Conservation (phyloP, 2,329 filamentous ascomycete genomes). For the Cordyceps cateniannulata region DNA sequence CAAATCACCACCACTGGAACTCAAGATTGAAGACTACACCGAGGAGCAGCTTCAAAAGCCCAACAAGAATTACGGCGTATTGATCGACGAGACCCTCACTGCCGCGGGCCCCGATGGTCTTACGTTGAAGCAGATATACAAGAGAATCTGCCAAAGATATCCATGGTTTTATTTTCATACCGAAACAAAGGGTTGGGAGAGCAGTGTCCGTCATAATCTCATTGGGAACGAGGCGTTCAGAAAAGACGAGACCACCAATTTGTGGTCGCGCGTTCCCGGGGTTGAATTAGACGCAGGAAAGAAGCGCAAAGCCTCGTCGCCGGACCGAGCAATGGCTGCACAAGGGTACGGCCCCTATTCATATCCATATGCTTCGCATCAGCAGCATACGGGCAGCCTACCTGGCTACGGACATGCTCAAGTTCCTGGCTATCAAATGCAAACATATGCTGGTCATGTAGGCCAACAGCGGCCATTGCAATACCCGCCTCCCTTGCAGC, state of each 20-base stretch:
- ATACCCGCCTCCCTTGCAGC: slow-evolving; percentile 18
- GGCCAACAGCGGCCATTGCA: slow-evolving; percentile 13
- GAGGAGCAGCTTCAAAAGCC: slow-evolving; percentile 54
- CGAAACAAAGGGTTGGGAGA: slow-evolving; percentile 60
- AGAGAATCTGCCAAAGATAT: slow-evolving; percentile 51
- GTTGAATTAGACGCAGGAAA: slow-evolving; percentile 55
- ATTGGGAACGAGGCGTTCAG: slow-evolving; percentile 56
- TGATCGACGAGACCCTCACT: slow-evolving; percentile 54
- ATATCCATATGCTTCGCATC: slow-evolving; percentile 26
- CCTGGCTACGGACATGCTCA: slow-evolving; percentile 28
- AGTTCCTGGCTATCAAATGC: slow-evolving; percentile 28
- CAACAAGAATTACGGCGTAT: slow-evolving; percentile 54
- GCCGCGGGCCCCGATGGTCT: slow-evolving; percentile 48
- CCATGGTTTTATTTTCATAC: slow-evolving; percentile 55
- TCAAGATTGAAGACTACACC: slow-evolving; percentile 49
- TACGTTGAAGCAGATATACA: slow-evolving; percentile 57
- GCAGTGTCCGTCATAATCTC: slow-evolving; percentile 57
- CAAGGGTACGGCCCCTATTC: slow-evolving; percentile 32
- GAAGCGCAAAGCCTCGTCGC: slow-evolving; percentile 50
- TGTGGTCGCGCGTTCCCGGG: slow-evolving; percentile 52
- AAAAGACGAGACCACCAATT: slow-evolving; percentile 49
- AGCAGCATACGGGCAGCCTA: slow-evolving; percentile 27
- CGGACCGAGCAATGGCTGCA: slow-evolving; percentile 38
- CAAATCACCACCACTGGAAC: slow-evolving; percentile 53
- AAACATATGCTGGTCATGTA: slow-evolving; percentile 22